phyloP scores from a whole-genome alignment of 345 rosid species.

The Salix exigua region DNA sequence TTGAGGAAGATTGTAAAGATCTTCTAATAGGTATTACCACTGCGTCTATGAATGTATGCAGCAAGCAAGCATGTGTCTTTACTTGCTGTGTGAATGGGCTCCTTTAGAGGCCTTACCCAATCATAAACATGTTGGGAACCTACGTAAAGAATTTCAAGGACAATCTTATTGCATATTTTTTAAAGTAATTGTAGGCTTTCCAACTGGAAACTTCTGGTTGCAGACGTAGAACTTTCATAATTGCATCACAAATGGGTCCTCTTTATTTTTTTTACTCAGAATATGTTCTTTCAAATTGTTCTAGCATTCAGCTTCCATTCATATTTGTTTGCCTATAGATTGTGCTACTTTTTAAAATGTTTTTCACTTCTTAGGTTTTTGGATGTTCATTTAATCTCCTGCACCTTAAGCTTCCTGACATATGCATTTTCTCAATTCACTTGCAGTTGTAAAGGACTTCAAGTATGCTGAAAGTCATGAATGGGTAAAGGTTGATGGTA shows the following conservation, averaged over 20 bases:
- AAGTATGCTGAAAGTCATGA: slow-evolving; percentile 88
- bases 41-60: no score
- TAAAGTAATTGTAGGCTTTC: neutral
- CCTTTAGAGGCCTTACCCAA: neutral
- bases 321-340: neutral
- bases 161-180: neutral
- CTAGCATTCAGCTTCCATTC: neutral
- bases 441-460: slow-evolving; percentile 74
- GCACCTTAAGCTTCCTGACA: neutral
- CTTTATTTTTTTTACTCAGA: no score
- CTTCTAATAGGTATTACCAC: neutral
- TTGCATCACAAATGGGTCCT: neutral
- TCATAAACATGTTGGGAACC: neutral
- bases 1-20: neutral
- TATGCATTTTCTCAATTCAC: neutral
- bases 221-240: neutral
- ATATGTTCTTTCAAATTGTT: neutral
- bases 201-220: neutral
- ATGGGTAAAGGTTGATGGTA: slow-evolving; percentile 85
- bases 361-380: neutral
- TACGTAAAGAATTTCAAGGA: neutral
- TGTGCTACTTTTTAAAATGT: no score
- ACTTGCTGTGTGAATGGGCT: neutral
- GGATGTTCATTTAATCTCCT: neutral
- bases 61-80: neutral